These are phyloP conservation scores for Bisporella sp. DNA, from an alignment of 2,329 filamentous ascomycete species.

Conservation along the genomic window DNA sequence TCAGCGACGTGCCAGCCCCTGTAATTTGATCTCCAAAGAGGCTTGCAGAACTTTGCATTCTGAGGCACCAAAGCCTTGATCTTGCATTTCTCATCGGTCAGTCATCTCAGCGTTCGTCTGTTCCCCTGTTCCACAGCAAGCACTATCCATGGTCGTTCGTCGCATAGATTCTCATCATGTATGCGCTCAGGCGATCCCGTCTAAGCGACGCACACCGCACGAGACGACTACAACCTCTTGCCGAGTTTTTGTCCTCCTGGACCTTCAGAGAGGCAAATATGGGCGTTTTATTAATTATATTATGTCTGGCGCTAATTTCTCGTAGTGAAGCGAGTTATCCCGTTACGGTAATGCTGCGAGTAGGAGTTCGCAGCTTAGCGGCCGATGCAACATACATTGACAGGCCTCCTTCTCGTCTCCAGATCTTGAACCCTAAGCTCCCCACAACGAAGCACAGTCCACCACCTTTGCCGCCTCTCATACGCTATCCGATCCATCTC, in stretches of 20 bases:
- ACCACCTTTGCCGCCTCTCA: not conserved
- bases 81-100: not conserved
- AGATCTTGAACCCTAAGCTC: constrained; percentile 7
- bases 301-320: not conserved
- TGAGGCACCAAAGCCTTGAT: not conserved
- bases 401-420: constrained; percentile 13
- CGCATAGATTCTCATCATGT: not conserved
- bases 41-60: not conserved
- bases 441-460: constrained; percentile 7
- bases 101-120: not conserved
- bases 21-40: not conserved
- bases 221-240: too few species aligned
- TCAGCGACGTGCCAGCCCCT: not conserved
- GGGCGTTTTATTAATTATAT: not conserved
- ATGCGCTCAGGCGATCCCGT: not conserved
- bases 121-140: not conserved
- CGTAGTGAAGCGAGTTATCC: not conserved
- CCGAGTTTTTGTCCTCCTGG: not conserved
- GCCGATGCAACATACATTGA: not conserved
- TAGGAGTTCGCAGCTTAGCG: not conserved
- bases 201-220: not conserved
- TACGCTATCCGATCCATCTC: not conserved
- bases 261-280: not conserved
- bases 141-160: not conserved
- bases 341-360: not conserved